Percentiles rank a stretch among this genome's conserved stretches.
phyloP scores from a whole-genome alignment of 495 filamentous ascomycete genomes.

The Clavariopsis aquatica region DNA sequence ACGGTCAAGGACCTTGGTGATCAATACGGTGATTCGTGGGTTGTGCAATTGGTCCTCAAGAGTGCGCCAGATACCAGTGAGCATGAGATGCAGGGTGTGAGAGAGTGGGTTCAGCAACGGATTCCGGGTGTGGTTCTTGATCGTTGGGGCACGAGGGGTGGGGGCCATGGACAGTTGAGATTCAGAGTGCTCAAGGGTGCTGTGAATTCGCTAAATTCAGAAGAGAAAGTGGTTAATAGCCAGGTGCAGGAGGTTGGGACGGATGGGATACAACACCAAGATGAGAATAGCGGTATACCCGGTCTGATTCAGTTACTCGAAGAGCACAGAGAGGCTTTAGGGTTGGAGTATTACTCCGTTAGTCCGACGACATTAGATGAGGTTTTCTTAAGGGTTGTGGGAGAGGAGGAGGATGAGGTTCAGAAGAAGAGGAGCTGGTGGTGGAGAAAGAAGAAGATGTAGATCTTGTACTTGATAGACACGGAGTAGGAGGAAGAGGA shows the following conservation, averaged over 20 bases:
- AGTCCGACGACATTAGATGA: constrained; percentile 83
- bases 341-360: constrained; percentile 78
- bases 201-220: not conserved
- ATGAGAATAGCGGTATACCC: constrained; percentile 51
- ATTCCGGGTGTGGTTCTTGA: constrained; percentile 69
- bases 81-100: constrained; percentile 63
- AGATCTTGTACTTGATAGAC: too few relatives aligned
- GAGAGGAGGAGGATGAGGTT: constrained; percentile 59
- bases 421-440: constrained; percentile 13
- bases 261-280: too few relatives aligned
- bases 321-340: constrained; percentile 61
- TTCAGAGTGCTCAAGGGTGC: constrained; percentile 60
- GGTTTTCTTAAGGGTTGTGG: constrained; percentile 79
- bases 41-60: constrained; percentile 72
- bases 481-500: too few relatives aligned
- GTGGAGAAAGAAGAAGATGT: constrained; percentile 5
- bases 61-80: constrained; percentile 68
- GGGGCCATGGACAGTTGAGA: constrained; percentile 71
- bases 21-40: constrained; percentile 61
- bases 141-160: constrained; percentile 19
- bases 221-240: constrained; percentile 24
- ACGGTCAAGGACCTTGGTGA: constrained; percentile 59
- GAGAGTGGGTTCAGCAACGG: constrained; percentile 53
- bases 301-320: constrained; percentile 71
- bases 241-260: constrained; percentile 5